A percentile compares a stretch with the other conserved stretches of the same genome.
phyloP scores from a whole-genome alignment of 306 rosid genomes.

The Datisca glomerata region DNA sequence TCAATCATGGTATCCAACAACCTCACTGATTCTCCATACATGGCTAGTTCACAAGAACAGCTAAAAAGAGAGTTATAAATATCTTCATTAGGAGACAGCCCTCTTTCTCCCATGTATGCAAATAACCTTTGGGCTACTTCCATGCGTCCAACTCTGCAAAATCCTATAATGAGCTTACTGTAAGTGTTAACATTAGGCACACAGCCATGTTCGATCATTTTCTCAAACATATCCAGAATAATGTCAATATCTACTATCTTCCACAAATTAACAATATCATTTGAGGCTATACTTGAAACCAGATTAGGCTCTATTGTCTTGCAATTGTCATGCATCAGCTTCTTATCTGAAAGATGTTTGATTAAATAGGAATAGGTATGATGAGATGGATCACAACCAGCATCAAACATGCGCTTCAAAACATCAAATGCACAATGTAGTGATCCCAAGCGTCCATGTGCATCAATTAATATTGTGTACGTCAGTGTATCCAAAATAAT shows the following conservation, averaged over 20 bases:
- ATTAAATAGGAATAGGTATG: constrained; percentile 43
- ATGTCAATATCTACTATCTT: constrained; percentile 45
- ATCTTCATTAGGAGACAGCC: constrained; percentile 38
- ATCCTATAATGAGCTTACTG: constrained; percentile 51
- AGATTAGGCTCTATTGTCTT: constrained; percentile 15
- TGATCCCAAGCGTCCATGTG: constrained; percentile 49
- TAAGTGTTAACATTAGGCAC: constrained; percentile 51
- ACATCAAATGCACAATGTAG: constrained; percentile 54
- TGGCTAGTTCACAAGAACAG: constrained; percentile 46
- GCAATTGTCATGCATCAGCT: constrained; percentile 12
- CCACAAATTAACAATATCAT: constrained; percentile 37
- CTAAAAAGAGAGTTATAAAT: constrained; percentile 46
- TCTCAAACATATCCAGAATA: constrained; percentile 38
- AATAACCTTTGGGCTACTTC: constrained; percentile 36
- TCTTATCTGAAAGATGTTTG: constrained; percentile 44
- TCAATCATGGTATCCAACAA: constrained; percentile 52
- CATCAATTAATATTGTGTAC: constrained; percentile 42
- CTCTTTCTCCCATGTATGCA: constrained; percentile 43
- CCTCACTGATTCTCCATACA: constrained; percentile 40
- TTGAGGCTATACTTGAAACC: constrained; percentile 17
- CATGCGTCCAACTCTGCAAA: constrained; percentile 46
- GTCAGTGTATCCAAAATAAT: constrained; percentile 43
- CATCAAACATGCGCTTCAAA: constrained; percentile 48
- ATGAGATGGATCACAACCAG: constrained; percentile 58
- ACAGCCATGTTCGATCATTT: constrained; percentile 51